A percentile compares a stretch with the other conserved stretches of the same genome.
phyloP scores from a whole-genome alignment of 176 grass and related monocot species.

The Otatea glauca region DNA sequence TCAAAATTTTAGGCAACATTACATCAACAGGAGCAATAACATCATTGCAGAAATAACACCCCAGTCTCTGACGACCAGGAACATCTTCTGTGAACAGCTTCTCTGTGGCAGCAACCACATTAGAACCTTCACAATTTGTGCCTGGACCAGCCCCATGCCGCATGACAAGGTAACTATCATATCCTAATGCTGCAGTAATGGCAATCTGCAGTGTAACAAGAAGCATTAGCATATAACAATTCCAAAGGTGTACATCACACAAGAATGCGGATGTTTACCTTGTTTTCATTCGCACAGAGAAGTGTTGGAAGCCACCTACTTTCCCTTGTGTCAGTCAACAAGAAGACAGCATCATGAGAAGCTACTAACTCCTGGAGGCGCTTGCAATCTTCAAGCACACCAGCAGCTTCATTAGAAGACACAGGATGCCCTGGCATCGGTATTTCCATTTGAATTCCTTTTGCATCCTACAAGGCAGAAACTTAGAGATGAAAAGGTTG shows the following conservation, averaged over 20 bases:
- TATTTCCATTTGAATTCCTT: constrained; percentile 77
- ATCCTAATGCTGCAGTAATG: constrained; percentile 91
- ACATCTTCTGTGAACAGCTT: constrained; percentile 49
- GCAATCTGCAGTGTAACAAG: constrained; percentile 64
- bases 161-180: constrained; percentile 98
- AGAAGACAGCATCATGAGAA: constrained; percentile 85
- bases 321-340: constrained; percentile 95
- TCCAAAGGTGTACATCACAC: constrained; percentile 23
- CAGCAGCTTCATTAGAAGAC: constrained; percentile 62
- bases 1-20: constrained; percentile 41
- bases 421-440: constrained; percentile 95
- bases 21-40: constrained; percentile 95
- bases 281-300: constrained; percentile 77
- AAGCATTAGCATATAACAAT: constrained; percentile 43
- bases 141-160: constrained; percentile 85
- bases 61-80: constrained; percentile 59
- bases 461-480: constrained; percentile 57
- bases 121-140: constrained; percentile 42
- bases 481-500: constrained; percentile 32
- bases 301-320: constrained; percentile 96
- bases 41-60: constrained; percentile 96
- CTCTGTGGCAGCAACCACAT: constrained; percentile 35
- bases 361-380: constrained; percentile 62
- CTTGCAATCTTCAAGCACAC: constrained; percentile 65
- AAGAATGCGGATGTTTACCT: constrained; percentile 54